Conservation (phyloP, 2,329 filamentous ascomycete species). For the Huntiella savannae region DNA sequence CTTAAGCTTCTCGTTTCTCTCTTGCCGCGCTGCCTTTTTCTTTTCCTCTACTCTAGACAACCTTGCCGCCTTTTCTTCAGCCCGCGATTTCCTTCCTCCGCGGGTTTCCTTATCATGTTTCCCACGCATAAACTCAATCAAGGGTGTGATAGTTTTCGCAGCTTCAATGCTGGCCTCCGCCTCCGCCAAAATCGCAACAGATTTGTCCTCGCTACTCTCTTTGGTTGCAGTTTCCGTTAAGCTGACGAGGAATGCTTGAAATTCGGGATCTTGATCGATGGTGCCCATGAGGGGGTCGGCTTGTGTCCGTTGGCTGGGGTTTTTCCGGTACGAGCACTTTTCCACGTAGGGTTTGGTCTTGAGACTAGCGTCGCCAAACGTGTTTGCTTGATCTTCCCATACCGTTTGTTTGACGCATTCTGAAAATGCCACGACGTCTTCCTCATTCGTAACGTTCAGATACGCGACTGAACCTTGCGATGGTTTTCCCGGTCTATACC, state of each 20-base stretch:
- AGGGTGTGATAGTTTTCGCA: constrained; percentile 43
- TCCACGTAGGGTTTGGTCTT: constrained; percentile 65
- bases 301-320: constrained; percentile 54
- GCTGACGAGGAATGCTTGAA: constrained; percentile 77
- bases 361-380: constrained; percentile 50
- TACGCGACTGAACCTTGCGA: constrained; percentile 68
- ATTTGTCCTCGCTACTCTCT: constrained; percentile 26
- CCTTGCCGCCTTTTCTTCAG: constrained; percentile 33
- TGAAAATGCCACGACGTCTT: constrained; percentile 47
- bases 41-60: constrained; percentile 40
- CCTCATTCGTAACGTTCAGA: constrained; percentile 56
- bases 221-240: constrained; percentile 33
- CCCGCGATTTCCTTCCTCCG: constrained; percentile 38
- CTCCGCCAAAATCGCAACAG: constrained; percentile 25
- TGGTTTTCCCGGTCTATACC: constrained; percentile 58
- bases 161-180: constrained; percentile 35
- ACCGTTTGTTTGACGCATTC: constrained; percentile 47
- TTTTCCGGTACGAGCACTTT: constrained; percentile 66
- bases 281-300: constrained; percentile 77
- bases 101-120: constrained; percentile 48
- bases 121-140: constrained; percentile 78
- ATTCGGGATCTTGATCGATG: constrained; percentile 91
- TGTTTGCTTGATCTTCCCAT: constrained; percentile 71
- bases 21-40: constrained; percentile 27
- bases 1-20: constrained; percentile 41